phyloP scores from a whole-genome alignment of 805 yeast species.

The Candida methanosorbosa region DNA sequence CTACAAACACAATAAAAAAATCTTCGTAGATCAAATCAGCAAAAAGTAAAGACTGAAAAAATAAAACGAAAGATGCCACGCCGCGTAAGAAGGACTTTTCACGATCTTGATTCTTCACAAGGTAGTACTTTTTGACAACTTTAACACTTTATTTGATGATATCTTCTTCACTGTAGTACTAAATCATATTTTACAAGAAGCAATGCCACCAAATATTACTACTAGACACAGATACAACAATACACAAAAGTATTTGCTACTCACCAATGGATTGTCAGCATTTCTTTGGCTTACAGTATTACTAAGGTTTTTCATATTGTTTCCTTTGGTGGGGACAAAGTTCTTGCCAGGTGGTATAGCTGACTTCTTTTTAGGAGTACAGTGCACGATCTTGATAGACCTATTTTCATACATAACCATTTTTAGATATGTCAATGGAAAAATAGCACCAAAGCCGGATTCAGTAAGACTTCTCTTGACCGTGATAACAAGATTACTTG shows the following conservation, averaged over 20 bases:
- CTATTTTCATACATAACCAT: conserved; percentile 10
- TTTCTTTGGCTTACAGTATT: conserved; percentile 42
- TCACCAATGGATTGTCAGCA: conserved; percentile 20
- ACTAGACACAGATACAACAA: conserved; percentile 10
- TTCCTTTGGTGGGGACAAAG: conserved; percentile 56
- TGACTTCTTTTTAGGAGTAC: conserved; percentile 36
- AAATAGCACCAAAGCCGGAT: conserved; percentile 3
- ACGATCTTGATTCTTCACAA: too few species aligned
- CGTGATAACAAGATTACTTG: conserved; percentile 4
- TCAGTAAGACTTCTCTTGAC: conserved; percentile 6
- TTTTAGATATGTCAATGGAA: conserved; percentile 5
- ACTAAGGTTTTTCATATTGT: conserved; percentile 39
- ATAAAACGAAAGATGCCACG: too few species aligned
- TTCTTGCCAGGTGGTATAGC: conserved; percentile 69
- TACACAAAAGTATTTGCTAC: conserved; percentile 14
- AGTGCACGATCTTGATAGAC: conserved; percentile 11
- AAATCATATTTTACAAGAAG: conserved; percentile 10
- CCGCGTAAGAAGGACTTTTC: too few species aligned
- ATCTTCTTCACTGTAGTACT: neutral
- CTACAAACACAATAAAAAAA: too few species aligned
- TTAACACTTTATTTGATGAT: too few species aligned
- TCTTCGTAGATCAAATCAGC: too few species aligned
- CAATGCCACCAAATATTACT: conserved; percentile 3
- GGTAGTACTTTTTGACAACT: too few species aligned
- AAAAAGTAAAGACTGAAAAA: too few species aligned